A percentile compares a stretch with the other conserved stretches of the same genome.
Evolutionary conservation across 192 early-diverging fungal species (phyloP).

Genomic region (Linderina pennispora): DNA sequence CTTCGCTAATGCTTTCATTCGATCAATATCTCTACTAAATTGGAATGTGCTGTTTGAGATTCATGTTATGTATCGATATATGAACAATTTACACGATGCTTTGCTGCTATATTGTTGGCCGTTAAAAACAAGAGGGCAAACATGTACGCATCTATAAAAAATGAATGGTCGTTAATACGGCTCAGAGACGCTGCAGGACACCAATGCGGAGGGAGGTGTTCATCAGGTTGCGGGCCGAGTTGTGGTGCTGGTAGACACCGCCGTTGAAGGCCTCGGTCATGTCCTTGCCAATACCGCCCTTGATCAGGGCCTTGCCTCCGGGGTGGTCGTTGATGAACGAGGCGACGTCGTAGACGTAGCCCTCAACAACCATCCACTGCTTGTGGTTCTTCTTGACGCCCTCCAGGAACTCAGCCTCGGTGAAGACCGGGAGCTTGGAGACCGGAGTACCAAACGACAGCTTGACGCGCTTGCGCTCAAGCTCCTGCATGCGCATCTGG

Average conservation of each 20-base stretch:
- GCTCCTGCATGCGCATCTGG: conserved; percentile 76
- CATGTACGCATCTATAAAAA: too few relatives aligned
- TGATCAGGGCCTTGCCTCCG: conserved; percentile 71
- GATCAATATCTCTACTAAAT: too few relatives aligned
- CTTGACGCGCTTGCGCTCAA: conserved; percentile 49
- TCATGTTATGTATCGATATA: too few relatives aligned
- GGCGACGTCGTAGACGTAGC: conserved; percentile 74
- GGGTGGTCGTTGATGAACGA: conserved; percentile 85
- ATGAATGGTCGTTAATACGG: too few relatives aligned
- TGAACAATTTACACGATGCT: too few relatives aligned
- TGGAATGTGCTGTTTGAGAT: too few relatives aligned
- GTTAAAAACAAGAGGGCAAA: too few relatives aligned
- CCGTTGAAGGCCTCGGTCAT: conserved; percentile 84
- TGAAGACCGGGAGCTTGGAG: conserved; percentile 61
- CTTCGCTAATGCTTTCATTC: too few relatives aligned
- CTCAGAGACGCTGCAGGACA: conserved; percentile 37
- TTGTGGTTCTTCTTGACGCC: conserved; percentile 61
- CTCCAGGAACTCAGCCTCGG: conserved; percentile 57
- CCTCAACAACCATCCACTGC: conserved; percentile 79
- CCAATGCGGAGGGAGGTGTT: conserved; percentile 46
- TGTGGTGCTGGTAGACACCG: conserved; percentile 85
- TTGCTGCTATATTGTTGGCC: too few relatives aligned
- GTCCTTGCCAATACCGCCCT: conserved; percentile 74
- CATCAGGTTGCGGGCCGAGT: conserved; percentile 78
- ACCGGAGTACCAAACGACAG: conserved; percentile 73